These are phyloP conservation scores for Wickerhamomyces sydowiorum DNA, from an alignment of 805 yeast species.

Conservation along the genomic window DNA sequence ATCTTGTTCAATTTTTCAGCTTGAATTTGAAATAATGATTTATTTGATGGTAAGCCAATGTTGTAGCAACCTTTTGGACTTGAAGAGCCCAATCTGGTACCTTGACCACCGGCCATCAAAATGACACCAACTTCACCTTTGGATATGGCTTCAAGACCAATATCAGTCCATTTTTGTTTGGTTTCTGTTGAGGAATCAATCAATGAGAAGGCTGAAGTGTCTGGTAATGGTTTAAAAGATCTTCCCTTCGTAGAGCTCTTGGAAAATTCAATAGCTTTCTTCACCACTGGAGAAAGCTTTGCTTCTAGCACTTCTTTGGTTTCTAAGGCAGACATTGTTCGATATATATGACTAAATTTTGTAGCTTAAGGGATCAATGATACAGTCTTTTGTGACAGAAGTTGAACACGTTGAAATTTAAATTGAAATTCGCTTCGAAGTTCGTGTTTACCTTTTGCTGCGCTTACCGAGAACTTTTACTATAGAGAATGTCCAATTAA, in stretches of 20 bases:
- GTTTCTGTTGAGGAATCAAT: slow-evolving; percentile 23
- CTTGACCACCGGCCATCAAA: slow-evolving; percentile 98
- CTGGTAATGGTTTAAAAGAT: slow-evolving; percentile 43
- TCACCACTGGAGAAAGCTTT: slow-evolving; percentile 20
- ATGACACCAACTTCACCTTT: slow-evolving; percentile 79
- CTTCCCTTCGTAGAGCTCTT: slow-evolving; percentile 20
- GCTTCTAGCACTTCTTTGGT: slow-evolving; percentile 14
- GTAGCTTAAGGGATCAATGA: neutral
- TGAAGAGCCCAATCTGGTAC: slow-evolving; percentile 86
- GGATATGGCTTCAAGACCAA: slow-evolving; percentile 66
- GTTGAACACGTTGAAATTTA: neutral
- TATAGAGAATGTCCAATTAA: no score
- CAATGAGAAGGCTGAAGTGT: slow-evolving; percentile 43
- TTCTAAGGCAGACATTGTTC: slow-evolving; percentile 9
- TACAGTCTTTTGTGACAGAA: neutral
- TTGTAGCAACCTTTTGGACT: slow-evolving; percentile 93
- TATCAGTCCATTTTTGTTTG: slow-evolving; percentile 16
- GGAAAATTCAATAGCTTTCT: slow-evolving; percentile 37
- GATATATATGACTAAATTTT: neutral
- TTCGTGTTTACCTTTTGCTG: neutral
- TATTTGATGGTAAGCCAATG: slow-evolving; percentile 77
- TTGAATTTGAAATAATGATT: slow-evolving; percentile 86
- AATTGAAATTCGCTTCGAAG: neutral
- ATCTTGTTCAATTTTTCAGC: slow-evolving; percentile 75
- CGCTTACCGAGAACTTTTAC: neutral